Percentiles rank a stretch among this genome's conserved stretches.
Evolutionary conservation across 352 stramenopile species (phyloP).

Genomic region (Globisporangium solare): DNA sequence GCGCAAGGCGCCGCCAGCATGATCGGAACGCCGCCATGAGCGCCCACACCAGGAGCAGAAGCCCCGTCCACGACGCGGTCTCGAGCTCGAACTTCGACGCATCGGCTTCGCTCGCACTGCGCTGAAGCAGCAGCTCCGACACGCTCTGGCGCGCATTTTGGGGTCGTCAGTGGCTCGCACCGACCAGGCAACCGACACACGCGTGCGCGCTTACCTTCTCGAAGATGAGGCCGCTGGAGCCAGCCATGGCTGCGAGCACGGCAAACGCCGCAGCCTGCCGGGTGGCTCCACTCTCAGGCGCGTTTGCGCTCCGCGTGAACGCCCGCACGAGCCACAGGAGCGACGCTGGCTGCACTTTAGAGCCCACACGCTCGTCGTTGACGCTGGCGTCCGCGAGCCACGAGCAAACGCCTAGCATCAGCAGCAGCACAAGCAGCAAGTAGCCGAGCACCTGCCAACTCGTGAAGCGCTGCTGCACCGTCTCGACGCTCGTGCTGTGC

Average conservation of each 20-base stretch:
- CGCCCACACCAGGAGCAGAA: conserved; percentile 18
- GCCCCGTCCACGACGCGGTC: conserved; percentile 8
- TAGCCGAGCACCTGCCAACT: conserved; percentile 9
- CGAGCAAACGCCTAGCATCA: conserved; percentile 16
- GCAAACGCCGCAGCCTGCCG: conserved; percentile 21
- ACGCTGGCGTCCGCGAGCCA: conserved; percentile 16
- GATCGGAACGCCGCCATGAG: conserved; percentile 13
- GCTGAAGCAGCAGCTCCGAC: conserved; percentile 9
- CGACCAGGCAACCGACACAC: too few species aligned
- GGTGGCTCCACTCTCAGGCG: not conserved
- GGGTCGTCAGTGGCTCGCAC: too few species aligned
- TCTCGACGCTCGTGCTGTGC: not conserved
- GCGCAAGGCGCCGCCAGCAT: conserved; percentile 14
- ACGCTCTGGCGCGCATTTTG: conserved; percentile 10
- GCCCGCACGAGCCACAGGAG: not conserved
- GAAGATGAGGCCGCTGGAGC: conserved; percentile 20
- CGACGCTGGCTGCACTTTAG: not conserved
- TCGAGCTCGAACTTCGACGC: not conserved
- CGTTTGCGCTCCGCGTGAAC: not conserved
- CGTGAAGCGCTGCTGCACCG: conserved; percentile 13
- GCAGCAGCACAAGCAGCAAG: conserved; percentile 14
- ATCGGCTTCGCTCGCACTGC: not conserved
- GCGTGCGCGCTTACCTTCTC: conserved; percentile 25
- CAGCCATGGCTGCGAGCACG: conserved; percentile 20
- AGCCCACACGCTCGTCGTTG: not conserved